Percentiles rank a stretch among this genome's conserved stretches.
phyloP scores from a whole-genome alignment of 768 basidiomycete species.

The Austroboletus eburneus region DNA sequence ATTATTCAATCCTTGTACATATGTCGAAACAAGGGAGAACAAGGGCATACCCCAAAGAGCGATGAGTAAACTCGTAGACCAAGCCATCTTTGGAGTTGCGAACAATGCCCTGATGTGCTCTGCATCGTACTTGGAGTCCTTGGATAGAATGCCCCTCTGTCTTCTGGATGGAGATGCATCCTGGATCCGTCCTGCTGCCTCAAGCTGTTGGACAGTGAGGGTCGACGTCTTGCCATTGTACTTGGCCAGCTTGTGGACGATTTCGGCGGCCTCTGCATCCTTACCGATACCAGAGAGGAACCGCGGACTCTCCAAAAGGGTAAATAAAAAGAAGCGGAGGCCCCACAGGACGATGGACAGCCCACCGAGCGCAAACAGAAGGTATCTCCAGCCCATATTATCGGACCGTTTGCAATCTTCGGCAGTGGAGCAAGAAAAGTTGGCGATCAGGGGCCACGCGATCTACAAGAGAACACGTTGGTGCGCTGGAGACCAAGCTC shows the following conservation, averaged over 20 bases:
- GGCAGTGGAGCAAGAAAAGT: conserved; percentile 44
- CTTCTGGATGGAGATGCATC: conserved; percentile 10
- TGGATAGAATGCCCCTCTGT: conserved; percentile 31
- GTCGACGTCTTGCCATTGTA: conserved; percentile 44
- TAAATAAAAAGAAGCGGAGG: conserved; percentile 50
- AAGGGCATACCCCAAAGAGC: conserved; percentile 39
- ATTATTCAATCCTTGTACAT: neutral
- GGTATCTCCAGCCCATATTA: conserved; percentile 67
- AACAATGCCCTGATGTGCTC: conserved; percentile 60
- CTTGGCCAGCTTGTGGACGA: conserved; percentile 45
- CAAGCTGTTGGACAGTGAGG: conserved; percentile 44
- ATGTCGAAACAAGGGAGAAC: neutral
- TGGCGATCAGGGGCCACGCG: conserved; percentile 57
- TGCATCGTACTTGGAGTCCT: conserved; percentile 36
- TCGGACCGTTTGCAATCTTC: conserved; percentile 36
- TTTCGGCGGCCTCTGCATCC: conserved; percentile 47
- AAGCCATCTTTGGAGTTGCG: conserved; percentile 57
- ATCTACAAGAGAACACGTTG: conserved; percentile 30
- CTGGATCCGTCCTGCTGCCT: conserved; percentile 25
- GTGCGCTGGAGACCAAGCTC: neutral
- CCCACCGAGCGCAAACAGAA: conserved; percentile 50
- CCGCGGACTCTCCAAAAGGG: conserved; percentile 53
- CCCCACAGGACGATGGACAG: conserved; percentile 51
- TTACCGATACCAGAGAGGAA: conserved; percentile 52
- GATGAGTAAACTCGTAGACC: conserved; percentile 60